A percentile compares a stretch with the other conserved stretches of the same genome.
These are phyloP conservation scores for Chionographis japonica DNA, from an alignment of 106 monocot species.

Conservation along the genomic window DNA sequence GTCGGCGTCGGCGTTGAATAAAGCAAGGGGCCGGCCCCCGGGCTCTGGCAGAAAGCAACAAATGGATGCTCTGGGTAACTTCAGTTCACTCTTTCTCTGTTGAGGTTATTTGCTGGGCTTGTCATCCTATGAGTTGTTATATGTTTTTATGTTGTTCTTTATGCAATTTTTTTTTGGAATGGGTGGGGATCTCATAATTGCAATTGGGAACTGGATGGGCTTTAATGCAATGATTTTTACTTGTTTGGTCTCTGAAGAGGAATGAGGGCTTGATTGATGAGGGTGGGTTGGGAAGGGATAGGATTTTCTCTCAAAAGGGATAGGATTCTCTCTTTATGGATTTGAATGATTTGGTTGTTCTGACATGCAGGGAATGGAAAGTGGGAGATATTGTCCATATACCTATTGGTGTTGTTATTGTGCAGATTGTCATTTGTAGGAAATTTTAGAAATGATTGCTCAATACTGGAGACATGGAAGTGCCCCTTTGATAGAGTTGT, in stretches of 20 bases:
- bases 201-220: no score
- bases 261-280: no score
- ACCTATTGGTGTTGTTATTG: neutral
- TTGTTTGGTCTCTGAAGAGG: no score
- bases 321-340: neutral
- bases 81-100: neutral
- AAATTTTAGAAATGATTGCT: neutral
- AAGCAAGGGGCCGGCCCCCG: conserved; percentile 20
- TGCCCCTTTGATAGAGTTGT: no score
- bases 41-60: conserved; percentile 64
- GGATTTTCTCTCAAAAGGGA: no score
- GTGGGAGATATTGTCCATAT: conserved; percentile 1
- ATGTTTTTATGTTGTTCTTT: conserved; percentile 1
- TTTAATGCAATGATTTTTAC: no score
- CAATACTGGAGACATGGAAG: no score
- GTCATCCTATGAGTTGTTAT: neutral
- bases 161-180: neutral
- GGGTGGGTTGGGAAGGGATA: no score
- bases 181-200: no score
- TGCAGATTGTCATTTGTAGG: neutral
- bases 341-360: neutral
- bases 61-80: conserved; percentile 48
- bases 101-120: neutral
- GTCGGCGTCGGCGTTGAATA: conserved; percentile 28
- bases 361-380: neutral